A percentile compares a stretch with the other conserved stretches of the same genome.
phyloP scores from a whole-genome alignment of 768 basidiomycete species.

The Leucocoprinus leucothites region DNA sequence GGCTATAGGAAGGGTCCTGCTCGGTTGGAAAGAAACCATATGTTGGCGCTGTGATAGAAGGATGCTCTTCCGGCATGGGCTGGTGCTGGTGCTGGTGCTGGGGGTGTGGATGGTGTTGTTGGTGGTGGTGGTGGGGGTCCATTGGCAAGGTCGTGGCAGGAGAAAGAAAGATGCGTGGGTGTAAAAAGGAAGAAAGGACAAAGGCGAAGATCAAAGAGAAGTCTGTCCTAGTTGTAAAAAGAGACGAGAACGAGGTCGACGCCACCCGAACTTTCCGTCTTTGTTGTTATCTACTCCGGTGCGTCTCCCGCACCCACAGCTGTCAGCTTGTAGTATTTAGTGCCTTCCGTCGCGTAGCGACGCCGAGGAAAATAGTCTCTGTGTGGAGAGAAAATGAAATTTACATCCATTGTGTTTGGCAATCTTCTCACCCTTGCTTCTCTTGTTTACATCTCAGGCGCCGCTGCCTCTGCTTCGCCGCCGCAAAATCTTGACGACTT shows the following conservation, averaged over 20 bases:
- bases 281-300: conserved; percentile 17
- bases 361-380: too few relatives aligned
- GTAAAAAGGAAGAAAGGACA: conserved; percentile 32
- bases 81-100: conserved; percentile 31
- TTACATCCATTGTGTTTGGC: too few relatives aligned
- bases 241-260: conserved; percentile 14
- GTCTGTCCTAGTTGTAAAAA: too few relatives aligned
- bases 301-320: background rate
- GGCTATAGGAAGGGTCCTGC: conserved; percentile 53
- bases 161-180: too few relatives aligned
- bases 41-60: conserved; percentile 28
- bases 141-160: too few relatives aligned
- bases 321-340: too few relatives aligned
- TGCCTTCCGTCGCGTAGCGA: background rate
- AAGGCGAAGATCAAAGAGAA: too few relatives aligned
- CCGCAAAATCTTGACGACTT: too few relatives aligned
- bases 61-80: conserved; percentile 46
- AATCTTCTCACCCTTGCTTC: conserved; percentile 3
- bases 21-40: conserved; percentile 20
- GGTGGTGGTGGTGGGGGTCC: conserved; percentile 49
- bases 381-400: too few relatives aligned
- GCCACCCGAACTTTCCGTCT: conserved; percentile 24
- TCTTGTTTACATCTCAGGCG: too few relatives aligned
- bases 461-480: conserved; percentile 14
- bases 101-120: too few relatives aligned